These are phyloP conservation scores for Myxozyma sirexii DNA, from an alignment of 805 yeast species.

Conservation along the genomic window DNA sequence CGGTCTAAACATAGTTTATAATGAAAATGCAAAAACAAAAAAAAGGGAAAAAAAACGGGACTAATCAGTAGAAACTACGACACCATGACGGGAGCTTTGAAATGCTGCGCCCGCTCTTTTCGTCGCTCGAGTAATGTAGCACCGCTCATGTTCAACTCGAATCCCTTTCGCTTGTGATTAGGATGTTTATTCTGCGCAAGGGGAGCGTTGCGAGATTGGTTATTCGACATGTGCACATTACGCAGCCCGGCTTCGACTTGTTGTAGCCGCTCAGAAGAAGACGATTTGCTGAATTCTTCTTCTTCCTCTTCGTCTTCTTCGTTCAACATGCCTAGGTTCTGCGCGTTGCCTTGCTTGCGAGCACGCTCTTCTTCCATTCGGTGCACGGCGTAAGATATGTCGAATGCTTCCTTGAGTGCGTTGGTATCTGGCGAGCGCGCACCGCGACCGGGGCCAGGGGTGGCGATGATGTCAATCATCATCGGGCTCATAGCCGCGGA, in stretches of 20 bases:
- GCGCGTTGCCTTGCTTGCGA: constrained; percentile 36
- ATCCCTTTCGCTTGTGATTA: constrained; percentile 36
- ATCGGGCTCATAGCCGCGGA: constrained; percentile 19
- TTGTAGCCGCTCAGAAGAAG: constrained; percentile 16
- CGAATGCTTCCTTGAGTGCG: constrained; percentile 83
- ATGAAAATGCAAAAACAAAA: background rate
- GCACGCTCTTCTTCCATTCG: constrained; percentile 70
- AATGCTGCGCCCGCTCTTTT: constrained; percentile 26
- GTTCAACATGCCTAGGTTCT: constrained; percentile 43
- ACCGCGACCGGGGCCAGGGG: constrained; percentile 26
- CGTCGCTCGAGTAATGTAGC: constrained; percentile 66
- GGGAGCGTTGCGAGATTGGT: background rate
- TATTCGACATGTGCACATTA: constrained; percentile 29
- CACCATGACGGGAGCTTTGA: constrained; percentile 43
- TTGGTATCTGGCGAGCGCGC: constrained; percentile 61
- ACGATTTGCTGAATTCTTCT: constrained; percentile 30
- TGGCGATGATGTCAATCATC: constrained; percentile 31
- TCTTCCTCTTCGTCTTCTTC: constrained; percentile 45
- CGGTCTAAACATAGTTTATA: no score
- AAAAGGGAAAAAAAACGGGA: background rate
- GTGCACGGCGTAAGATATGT: constrained; percentile 82
- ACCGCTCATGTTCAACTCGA: constrained; percentile 65
- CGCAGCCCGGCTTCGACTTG: constrained; percentile 33
- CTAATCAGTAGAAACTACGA: background rate
- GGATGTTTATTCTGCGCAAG: background rate